Evolutionary conservation across 2,329 filamentous ascomycete species (phyloP).

Genomic region (Fusarium sarcochroum): DNA sequence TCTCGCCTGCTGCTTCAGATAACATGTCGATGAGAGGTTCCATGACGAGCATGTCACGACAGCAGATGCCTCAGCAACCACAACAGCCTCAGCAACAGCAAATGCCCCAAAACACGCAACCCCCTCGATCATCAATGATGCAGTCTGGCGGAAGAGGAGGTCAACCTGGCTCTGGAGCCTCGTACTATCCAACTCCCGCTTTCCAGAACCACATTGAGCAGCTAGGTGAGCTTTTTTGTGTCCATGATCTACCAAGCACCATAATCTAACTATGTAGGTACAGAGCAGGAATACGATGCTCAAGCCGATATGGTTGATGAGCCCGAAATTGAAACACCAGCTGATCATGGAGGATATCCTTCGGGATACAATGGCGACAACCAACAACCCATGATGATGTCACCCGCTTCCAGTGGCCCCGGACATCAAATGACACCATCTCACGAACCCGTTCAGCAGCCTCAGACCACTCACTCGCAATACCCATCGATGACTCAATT

Average conservation of each 20-base stretch:
- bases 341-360: constrained; percentile 75
- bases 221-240: constrained; percentile 79
- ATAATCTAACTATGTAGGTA: constrained; percentile 74
- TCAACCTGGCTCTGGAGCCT: constrained; percentile 58
- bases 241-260: constrained; percentile 66
- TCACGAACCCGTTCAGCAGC: constrained; percentile 49
- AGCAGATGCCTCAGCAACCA: constrained; percentile 52
- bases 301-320: constrained; percentile 92
- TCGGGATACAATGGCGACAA: constrained; percentile 65
- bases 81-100: constrained; percentile 39
- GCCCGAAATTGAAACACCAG: constrained; percentile 77
- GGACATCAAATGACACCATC: constrained; percentile 56
- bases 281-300: constrained; percentile 98
- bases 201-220: constrained; percentile 97
- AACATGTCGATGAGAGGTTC: constrained; percentile 61
- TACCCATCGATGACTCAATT: constrained; percentile 77
- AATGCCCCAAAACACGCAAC: constrained; percentile 45
- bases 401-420: constrained; percentile 57
- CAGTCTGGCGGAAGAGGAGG: constrained; percentile 55
- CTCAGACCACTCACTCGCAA: constrained; percentile 50
- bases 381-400: constrained; percentile 60
- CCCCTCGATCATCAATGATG: constrained; percentile 53
- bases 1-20: constrained; percentile 63
- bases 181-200: constrained; percentile 83
- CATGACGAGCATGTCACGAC: constrained; percentile 52